phyloP scores from a whole-genome alignment of 2,329 filamentous ascomycete species.

The Penicillium sp. region DNA sequence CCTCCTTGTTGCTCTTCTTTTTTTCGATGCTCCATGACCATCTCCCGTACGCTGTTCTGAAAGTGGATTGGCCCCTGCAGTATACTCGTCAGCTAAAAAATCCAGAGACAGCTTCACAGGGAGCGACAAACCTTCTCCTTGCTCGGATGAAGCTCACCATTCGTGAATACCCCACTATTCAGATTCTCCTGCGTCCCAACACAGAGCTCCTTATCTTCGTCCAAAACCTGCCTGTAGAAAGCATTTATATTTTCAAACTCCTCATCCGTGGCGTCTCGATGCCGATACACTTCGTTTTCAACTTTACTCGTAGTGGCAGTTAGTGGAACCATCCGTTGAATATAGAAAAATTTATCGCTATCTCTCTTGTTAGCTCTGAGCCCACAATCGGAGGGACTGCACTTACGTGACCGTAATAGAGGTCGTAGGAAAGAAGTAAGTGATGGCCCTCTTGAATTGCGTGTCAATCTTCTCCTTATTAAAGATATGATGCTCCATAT shows the following conservation, averaged over 20 bases:
- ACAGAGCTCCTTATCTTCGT: conserved; percentile 64
- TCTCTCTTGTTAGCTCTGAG: conserved; percentile 13
- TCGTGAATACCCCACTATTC: conserved; percentile 60
- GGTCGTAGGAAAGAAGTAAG: conserved; percentile 30
- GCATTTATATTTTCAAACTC: conserved; percentile 58
- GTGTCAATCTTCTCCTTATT: conserved; percentile 49
- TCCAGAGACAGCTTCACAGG: not conserved
- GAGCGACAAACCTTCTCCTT: conserved; percentile 51
- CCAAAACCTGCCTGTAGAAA: conserved; percentile 64
- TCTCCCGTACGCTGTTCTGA: conserved; percentile 51
- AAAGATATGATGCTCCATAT: conserved; percentile 53
- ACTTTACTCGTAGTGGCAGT: conserved; percentile 54
- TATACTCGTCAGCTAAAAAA: not conserved
- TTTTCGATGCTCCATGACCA: conserved; percentile 47
- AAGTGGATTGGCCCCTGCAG: conserved; percentile 50
- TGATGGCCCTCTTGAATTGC: conserved; percentile 42
- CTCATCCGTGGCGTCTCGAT: conserved; percentile 58
- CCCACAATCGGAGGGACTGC: not conserved
- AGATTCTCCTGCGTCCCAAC: conserved; percentile 60
- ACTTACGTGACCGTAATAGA: conserved; percentile 35
- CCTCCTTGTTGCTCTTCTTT: conserved; percentile 47
- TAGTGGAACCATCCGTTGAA: conserved; percentile 61
- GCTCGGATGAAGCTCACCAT: conserved; percentile 61
- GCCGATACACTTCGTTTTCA: conserved; percentile 63
- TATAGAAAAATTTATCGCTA: conserved; percentile 59